Evolutionary conservation across 2,329 filamentous ascomycete genomes (phyloP).

Genomic region (Rutstroemia sydowiana): DNA sequence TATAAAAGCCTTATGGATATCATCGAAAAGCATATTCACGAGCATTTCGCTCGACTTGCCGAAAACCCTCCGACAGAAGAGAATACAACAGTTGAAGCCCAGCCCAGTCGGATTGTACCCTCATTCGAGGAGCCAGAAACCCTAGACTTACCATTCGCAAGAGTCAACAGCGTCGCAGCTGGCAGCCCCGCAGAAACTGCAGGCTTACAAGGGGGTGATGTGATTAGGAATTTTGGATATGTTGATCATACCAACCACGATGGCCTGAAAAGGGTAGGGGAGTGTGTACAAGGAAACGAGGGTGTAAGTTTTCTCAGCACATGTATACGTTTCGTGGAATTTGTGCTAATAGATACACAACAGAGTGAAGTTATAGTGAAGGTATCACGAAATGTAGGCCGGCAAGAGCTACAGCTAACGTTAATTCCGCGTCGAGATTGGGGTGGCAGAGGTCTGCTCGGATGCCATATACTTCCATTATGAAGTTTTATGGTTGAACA

Average conservation of each 20-base stretch:
- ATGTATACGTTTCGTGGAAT: not conserved
- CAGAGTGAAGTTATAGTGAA: slow-evolving; percentile 67
- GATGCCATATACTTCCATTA: slow-evolving; percentile 81
- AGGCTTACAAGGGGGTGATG: slow-evolving; percentile 73
- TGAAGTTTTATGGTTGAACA: slow-evolving; percentile 36
- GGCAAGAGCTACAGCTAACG: slow-evolving; percentile 57
- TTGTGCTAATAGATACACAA: not conserved
- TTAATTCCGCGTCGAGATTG: slow-evolving; percentile 73
- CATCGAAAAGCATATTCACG: slow-evolving; percentile 81
- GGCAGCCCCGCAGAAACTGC: slow-evolving; percentile 77
- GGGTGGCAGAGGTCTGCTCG: slow-evolving; percentile 84
- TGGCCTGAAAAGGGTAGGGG: slow-evolving; percentile 74
- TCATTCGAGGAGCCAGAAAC: slow-evolving; percentile 28
- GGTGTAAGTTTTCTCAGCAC: slow-evolving; percentile 55
- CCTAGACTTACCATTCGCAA: slow-evolving; percentile 68
- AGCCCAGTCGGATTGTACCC: slow-evolving; percentile 28
- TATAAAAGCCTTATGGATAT: slow-evolving; percentile 81
- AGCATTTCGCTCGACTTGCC: slow-evolving; percentile 69
- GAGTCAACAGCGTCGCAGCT: slow-evolving; percentile 73
- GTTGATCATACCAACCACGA: slow-evolving; percentile 83
- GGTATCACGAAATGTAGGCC: slow-evolving; percentile 40
- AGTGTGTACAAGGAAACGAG: slow-evolving; percentile 83
- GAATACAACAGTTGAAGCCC: slow-evolving; percentile 19
- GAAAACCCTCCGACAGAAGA: slow-evolving; percentile 32
- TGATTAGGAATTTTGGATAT: slow-evolving; percentile 76